Evolutionary conservation across 352 stramenopile genomes (phyloP).

Genomic region (Globisporangium camurandrum): DNA sequence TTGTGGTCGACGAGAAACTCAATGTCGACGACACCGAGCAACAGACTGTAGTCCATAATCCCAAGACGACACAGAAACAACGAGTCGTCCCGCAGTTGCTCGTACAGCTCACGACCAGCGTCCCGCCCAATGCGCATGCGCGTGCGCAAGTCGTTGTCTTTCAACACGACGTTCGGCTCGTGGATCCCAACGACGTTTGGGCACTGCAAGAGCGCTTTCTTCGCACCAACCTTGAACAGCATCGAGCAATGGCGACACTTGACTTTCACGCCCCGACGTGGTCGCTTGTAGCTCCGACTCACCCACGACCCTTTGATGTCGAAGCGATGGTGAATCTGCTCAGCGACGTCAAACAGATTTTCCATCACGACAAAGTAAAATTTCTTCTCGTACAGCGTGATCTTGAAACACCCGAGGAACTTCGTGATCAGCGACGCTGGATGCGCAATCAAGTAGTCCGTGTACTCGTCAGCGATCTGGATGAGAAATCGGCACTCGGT

Average conservation of each 20-base stretch:
- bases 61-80: constrained; percentile 64
- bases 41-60: constrained; percentile 89
- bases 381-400: constrained; percentile 84
- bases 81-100: constrained; percentile 66
- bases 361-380: constrained; percentile 93
- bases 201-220: constrained; percentile 60
- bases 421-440: constrained; percentile 78
- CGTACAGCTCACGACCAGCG: constrained; percentile 49
- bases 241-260: constrained; percentile 84
- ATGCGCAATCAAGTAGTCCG: constrained; percentile 75
- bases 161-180: constrained; percentile 81
- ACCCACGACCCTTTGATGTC: constrained; percentile 92
- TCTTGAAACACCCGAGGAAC: constrained; percentile 88
- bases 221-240: constrained; percentile 74
- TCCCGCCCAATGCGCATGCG: constrained; percentile 66
- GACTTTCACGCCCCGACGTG: constrained; percentile 61
- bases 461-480: constrained; percentile 80
- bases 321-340: constrained; percentile 81
- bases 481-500: constrained; percentile 75
- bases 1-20: constrained; percentile 61
- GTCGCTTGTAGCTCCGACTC: constrained; percentile 77
- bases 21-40: constrained; percentile 82
- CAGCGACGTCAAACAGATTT: constrained; percentile 81
- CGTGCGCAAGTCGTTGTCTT: constrained; percentile 81
- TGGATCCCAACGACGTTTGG: constrained; percentile 74